A percentile compares a stretch with the other conserved stretches of the same genome.
Evolutionary conservation across 805 yeast genomes (phyloP).

Genomic region (Kazachstania bromeliacearum): DNA sequence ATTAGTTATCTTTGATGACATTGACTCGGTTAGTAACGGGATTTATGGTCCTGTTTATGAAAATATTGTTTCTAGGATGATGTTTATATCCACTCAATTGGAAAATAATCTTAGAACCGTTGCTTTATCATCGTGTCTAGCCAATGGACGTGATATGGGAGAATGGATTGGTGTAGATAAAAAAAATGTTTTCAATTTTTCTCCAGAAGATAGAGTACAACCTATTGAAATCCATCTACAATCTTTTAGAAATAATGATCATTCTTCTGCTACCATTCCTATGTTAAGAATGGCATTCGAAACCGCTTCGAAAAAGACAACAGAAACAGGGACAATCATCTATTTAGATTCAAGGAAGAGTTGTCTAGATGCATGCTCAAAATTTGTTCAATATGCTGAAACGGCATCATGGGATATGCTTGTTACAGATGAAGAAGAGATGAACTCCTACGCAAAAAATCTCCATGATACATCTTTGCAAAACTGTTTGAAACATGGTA

Average conservation of each 20-base stretch:
- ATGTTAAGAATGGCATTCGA: constrained; percentile 43
- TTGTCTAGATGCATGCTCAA: constrained; percentile 43
- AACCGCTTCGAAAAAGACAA: constrained; percentile 30
- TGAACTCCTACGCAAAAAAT: constrained; percentile 16
- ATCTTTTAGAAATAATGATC: constrained; percentile 34
- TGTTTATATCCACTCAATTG: constrained; percentile 59
- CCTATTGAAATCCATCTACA: constrained; percentile 53
- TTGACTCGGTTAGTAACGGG: constrained; percentile 56
- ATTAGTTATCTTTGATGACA: constrained; percentile 62
- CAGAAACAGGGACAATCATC: constrained; percentile 33
- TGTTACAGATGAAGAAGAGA: constrained; percentile 30
- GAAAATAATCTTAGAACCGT: constrained; percentile 51
- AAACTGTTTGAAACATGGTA: constrained; percentile 43
- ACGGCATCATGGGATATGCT: constrained; percentile 34
- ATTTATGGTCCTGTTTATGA: constrained; percentile 58
- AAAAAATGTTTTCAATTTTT: constrained; percentile 56
- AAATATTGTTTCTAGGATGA: constrained; percentile 55
- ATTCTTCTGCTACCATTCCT: constrained; percentile 34
- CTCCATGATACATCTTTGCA: constrained; percentile 40
- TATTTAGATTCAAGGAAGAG: constrained; percentile 51
- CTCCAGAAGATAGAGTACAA: constrained; percentile 47
- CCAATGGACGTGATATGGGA: constrained; percentile 69
- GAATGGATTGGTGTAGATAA: constrained; percentile 78
- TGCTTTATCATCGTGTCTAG: constrained; percentile 59
- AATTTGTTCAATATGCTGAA: constrained; percentile 33